Base-by-base conservation (phyloP, 2,329 filamentous ascomycete species). In the Penicillium sp. region DNA sequence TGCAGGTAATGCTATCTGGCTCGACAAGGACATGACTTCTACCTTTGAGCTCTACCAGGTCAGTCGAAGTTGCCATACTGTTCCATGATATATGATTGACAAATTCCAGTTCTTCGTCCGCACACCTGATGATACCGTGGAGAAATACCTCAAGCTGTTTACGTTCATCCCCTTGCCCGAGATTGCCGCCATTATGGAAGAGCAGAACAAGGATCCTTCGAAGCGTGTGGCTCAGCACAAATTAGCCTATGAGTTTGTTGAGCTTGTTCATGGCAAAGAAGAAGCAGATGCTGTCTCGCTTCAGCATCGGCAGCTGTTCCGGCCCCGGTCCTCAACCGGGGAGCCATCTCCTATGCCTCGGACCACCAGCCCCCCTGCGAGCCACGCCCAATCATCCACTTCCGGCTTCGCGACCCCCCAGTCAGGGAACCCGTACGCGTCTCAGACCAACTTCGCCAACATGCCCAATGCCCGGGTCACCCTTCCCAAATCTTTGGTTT, bases 1-100 rank as follows among this genome's bases (percentile, higher is more conserved):
- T 64, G 90, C 92, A 1, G 94, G 93, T 28, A 98, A 98, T 75
- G 93, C 94, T 2, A 79, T 99, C 38, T 99, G 95, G 95, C 84
- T 99, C 3, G 92, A 97, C 75, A 83, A 84, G 56, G 87, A 89
- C 69, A 85, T 92, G 84, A 96, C 94, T 1, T 88, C 85, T 33
- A 81, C 88, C 0, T 97, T 94, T 71, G 92, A 98, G 60, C 82
- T 98, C 1, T 98, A 98, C 75, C 86, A 87, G 70, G 85, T 87
- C 73, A 57, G 78, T 70, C 22, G 1, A 19, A 2, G 3, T 19
- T 38, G 13, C 6, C 28, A 14, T 16, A 8, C 10, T 10, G 30
- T 3, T 22, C 22, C n/a, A 11, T 30, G 3, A 7, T 33, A 7
- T 3, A 16, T 19, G 11, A 48, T 68, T 76, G 58, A 75, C 64